These are phyloP conservation scores for Moniliophthora roreri DNA, from an alignment of 1,284 basidiomycete species.

Conservation along the genomic window DNA sequence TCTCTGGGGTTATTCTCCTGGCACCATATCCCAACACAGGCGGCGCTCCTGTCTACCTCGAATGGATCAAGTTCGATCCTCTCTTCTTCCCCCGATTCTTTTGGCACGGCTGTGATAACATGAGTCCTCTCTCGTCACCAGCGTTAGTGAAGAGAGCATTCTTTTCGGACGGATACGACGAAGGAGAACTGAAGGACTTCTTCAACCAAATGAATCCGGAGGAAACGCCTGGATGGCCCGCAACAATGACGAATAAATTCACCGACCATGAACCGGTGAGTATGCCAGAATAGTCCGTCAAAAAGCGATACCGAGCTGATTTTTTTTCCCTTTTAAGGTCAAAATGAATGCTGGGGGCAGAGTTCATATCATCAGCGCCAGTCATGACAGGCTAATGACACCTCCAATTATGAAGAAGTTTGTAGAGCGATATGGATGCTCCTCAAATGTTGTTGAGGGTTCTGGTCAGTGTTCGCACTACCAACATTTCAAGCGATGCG, in stretches of 20 bases:
- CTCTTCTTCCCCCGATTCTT: conserved; percentile 2
- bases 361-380: conserved; percentile 5
- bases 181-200: conserved; percentile 1
- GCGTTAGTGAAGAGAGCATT: conserved; percentile 3
- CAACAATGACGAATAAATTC: conserved; percentile 2
- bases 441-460: not conserved
- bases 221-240: conserved; percentile 5
- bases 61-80: not conserved
- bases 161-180: conserved; percentile 1
- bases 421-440: not conserved
- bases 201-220: conserved; percentile 9
- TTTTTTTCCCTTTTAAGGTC: not conserved
- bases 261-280: not conserved
- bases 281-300: not conserved
- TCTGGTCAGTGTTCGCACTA: not conserved
- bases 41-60: not conserved
- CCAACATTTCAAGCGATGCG: not conserved
- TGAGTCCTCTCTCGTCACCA: conserved; percentile 1
- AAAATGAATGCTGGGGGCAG: not conserved
- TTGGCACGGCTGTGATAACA: conserved; percentile 3
- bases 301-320: not conserved
- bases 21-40: conserved; percentile 3
- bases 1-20: conserved; percentile 3
- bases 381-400: conserved; percentile 3
- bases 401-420: conserved; percentile 4